Conservation (phyloP, 176 grass and related monocot genomes). For the Otatea glauca region DNA sequence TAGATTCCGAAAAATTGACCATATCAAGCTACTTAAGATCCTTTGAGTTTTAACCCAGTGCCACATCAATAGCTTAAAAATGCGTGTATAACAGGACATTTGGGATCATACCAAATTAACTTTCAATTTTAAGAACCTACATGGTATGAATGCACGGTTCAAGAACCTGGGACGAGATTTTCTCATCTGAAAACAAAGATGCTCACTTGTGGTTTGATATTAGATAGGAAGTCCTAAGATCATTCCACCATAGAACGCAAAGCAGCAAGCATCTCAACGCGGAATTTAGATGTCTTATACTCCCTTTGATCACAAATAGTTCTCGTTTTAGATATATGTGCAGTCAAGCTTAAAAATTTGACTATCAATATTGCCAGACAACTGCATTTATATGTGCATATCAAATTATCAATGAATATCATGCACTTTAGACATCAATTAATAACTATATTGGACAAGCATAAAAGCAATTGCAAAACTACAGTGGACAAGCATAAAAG, state of each 20-base stretch:
- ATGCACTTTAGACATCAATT: neutral
- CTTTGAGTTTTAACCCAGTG: constrained; percentile 1
- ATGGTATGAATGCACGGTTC: neutral
- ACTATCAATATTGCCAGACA: constrained; percentile 65
- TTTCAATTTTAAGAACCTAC: neutral
- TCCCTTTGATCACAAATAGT: no score
- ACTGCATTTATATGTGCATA: constrained; percentile 44
- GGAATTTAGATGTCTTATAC: constrained; percentile 4
- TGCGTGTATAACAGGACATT: neutral
- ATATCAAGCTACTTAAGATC: neutral
- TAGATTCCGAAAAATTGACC: neutral
- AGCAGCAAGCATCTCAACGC: neutral
- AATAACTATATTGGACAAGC: constrained; percentile 9
- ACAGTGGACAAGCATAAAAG: constrained; percentile 8
- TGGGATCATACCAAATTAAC: neutral
- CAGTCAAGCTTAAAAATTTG: no score
- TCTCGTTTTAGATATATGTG: no score
- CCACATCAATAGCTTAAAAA: neutral
- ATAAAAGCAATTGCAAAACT: constrained; percentile 32
- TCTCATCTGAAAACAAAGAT: neutral
- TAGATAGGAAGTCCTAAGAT: neutral
- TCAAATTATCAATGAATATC: constrained; percentile 39
- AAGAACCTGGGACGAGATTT: neutral
- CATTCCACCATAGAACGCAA: neutral
- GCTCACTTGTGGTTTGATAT: neutral